Percentiles rank a stretch among this genome's conserved stretches.
Conservation (phyloP, 1,284 basidiomycete species). For the Microbotryomycetes sp. region DNA sequence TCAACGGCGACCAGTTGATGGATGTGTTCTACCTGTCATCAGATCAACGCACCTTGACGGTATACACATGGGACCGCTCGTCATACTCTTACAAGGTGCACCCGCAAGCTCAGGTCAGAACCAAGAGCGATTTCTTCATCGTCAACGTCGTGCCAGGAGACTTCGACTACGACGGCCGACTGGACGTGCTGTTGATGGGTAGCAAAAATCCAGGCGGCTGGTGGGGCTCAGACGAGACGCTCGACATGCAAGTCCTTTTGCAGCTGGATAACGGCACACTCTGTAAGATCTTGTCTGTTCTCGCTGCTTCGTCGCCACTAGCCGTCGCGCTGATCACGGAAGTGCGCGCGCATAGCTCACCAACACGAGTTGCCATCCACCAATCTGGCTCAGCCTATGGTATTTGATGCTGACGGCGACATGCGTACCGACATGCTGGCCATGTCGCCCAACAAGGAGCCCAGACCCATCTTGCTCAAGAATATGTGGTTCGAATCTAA, state of each 20-base stretch:
- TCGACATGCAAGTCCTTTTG: constrained; percentile 64
- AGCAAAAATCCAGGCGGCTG: constrained; percentile 47
- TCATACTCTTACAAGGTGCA: constrained; percentile 57
- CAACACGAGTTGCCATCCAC: constrained; percentile 57
- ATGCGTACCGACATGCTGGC: constrained; percentile 85
- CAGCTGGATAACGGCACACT: constrained; percentile 59
- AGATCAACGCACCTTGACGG: constrained; percentile 63
- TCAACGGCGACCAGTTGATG: constrained; percentile 89
- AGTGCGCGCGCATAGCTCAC: constrained; percentile 11
- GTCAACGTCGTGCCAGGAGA: constrained; percentile 83
- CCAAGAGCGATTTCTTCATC: constrained; percentile 35
- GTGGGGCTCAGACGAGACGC: constrained; percentile 43
- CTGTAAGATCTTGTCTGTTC: constrained; percentile 48
- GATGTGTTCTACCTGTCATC: constrained; percentile 70
- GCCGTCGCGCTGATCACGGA: constrained; percentile 2
- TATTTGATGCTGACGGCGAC: constrained; percentile 78
- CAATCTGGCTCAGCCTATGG: constrained; percentile 68
- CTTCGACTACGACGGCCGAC: constrained; percentile 81
- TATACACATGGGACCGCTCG: constrained; percentile 78
- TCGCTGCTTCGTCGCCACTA: constrained; percentile 5
- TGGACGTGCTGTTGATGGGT: constrained; percentile 82
- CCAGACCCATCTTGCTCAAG: constrained; percentile 60
- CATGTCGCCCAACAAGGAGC: constrained; percentile 48
- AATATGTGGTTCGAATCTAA: constrained; percentile 58
- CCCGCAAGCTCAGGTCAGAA: constrained; percentile 42